Conservation (phyloP, 2,329 filamentous ascomycete genomes). For the Cercospora berteroae region DNA sequence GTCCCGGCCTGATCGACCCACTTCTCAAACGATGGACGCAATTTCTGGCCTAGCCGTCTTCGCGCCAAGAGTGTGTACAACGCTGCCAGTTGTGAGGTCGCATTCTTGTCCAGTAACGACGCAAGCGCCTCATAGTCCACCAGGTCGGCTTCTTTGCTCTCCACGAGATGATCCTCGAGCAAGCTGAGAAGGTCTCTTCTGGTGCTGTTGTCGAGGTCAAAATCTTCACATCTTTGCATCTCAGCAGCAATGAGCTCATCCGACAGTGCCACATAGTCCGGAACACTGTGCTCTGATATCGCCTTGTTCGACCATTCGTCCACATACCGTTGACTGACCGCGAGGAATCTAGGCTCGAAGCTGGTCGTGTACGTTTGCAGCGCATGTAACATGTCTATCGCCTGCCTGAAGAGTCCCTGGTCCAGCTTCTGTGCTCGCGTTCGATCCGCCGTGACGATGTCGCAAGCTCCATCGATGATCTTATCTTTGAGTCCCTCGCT, state of each 20-base stretch:
- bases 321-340: slow-evolving; percentile 67
- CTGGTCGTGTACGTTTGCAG: slow-evolving; percentile 73
- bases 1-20: slow-evolving; percentile 77
- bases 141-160: slow-evolving; percentile 57
- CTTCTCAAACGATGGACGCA: slow-evolving; percentile 71
- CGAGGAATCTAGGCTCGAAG: slow-evolving; percentile 76
- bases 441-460: slow-evolving; percentile 72
- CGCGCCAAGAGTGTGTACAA: slow-evolving; percentile 76
- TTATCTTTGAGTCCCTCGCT: slow-evolving; percentile 52
- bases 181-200: slow-evolving; percentile 71
- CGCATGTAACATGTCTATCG: slow-evolving; percentile 81
- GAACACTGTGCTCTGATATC: slow-evolving; percentile 61
- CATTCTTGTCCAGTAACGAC: slow-evolving; percentile 69
- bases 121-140: slow-evolving; percentile 57
- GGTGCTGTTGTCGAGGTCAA: slow-evolving; percentile 79
- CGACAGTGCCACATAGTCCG: slow-evolving; percentile 71
- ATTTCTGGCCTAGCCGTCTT: slow-evolving; percentile 64
- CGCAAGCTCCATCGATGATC: slow-evolving; percentile 69
- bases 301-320: slow-evolving; percentile 66
- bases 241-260: slow-evolving; percentile 69
- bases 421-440: slow-evolving; percentile 54
- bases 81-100: slow-evolving; percentile 67
- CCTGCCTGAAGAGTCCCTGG: slow-evolving; percentile 65
- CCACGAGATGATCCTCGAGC: slow-evolving; percentile 71
- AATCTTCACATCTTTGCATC: slow-evolving; percentile 71